Percentiles rank a stretch among this genome's conserved stretches.
These are phyloP conservation scores for rapeseed (Brassica napus) DNA, from an alignment of 345 rosid species.

Conservation along the genomic window DNA sequence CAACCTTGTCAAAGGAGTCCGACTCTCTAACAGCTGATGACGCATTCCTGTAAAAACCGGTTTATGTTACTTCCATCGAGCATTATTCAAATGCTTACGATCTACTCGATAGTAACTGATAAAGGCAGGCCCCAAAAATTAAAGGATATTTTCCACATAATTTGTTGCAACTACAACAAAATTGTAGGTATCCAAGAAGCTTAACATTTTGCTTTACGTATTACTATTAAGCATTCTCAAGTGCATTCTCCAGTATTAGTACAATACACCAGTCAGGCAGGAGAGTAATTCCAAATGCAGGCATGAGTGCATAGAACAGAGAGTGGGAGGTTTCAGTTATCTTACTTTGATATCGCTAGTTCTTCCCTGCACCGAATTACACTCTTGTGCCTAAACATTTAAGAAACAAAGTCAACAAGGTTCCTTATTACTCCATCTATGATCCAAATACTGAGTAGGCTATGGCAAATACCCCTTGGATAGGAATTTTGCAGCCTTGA, in stretches of 20 bases:
- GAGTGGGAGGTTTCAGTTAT: constrained; percentile 22
- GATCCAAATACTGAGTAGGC: constrained; percentile 13
- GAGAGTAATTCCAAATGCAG: constrained; percentile 6
- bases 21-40: constrained; percentile 48
- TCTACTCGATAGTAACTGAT: constrained; percentile 3
- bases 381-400: constrained; percentile 72
- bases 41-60: constrained; percentile 39
- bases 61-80: constrained; percentile 40
- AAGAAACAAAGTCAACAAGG: constrained; percentile 11
- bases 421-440: neutral
- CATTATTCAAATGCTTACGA: neutral
- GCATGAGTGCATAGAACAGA: constrained; percentile 14
- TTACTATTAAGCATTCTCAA: constrained; percentile 12
- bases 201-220: constrained; percentile 13
- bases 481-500: constrained; percentile 84
- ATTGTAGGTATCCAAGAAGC: neutral
- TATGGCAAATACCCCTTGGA: constrained; percentile 67
- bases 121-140: constrained; percentile 17
- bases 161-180: neutral
- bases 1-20: constrained; percentile 89
- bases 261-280: constrained; percentile 18
- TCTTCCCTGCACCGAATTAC: constrained; percentile 67
- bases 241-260: constrained; percentile 17
- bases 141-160: constrained; percentile 11
- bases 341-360: constrained; percentile 63